Evolutionary conservation across 495 filamentous ascomycete species (phyloP).

Genomic region (Astrothelium macrocarpum): DNA sequence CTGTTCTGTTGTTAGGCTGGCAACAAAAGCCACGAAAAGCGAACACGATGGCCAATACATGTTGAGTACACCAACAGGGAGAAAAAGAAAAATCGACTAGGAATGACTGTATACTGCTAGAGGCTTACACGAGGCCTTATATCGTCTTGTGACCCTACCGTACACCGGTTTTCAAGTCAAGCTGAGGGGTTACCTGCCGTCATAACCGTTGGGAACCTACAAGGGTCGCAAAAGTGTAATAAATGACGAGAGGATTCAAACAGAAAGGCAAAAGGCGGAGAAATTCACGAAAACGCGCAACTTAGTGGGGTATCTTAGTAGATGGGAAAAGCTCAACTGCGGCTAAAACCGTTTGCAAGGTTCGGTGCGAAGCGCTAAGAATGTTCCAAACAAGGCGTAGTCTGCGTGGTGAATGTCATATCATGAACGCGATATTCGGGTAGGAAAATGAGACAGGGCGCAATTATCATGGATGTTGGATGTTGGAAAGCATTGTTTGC

Average conservation of each 20-base stretch:
- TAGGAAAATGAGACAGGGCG: no score
- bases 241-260: neutral
- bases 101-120: neutral
- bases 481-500: neutral
- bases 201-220: neutral
- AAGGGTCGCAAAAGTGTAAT: neutral
- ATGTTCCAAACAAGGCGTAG: neutral
- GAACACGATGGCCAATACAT: neutral
- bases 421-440: no score
- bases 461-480: neutral
- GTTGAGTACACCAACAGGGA: neutral
- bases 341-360: neutral
- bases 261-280: neutral
- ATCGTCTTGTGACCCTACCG: neutral
- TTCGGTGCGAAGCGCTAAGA: neutral
- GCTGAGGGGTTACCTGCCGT: neutral
- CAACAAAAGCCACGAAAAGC: neutral
- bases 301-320: slow-evolving; percentile 5
- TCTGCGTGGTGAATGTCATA: no score
- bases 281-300: neutral
- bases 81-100: neutral
- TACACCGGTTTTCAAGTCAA: neutral
- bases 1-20: neutral
- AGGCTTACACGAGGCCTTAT: neutral
- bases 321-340: neutral